Conservation (phyloP, 1,284 basidiomycete genomes). For the Heliocybe sulcata region DNA sequence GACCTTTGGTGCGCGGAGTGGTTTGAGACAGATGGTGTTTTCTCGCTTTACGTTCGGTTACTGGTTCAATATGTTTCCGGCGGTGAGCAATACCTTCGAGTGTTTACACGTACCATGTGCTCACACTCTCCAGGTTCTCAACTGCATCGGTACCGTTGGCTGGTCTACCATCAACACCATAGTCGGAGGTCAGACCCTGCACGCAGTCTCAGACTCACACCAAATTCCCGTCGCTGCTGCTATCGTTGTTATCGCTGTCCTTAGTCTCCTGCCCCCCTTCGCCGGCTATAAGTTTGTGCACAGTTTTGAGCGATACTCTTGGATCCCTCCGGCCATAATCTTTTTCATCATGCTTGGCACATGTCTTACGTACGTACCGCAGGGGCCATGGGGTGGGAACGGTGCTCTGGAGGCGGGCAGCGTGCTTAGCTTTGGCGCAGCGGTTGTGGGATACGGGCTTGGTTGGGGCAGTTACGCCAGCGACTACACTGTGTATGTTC, state of each 20-base stretch:
- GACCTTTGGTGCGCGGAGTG: slow-evolving; percentile 15
- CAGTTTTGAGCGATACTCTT: slow-evolving; percentile 51
- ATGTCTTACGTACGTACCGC: slow-evolving; percentile 38
- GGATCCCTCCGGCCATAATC: slow-evolving; percentile 60
- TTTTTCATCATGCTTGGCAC: slow-evolving; percentile 62
- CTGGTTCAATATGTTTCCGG: slow-evolving; percentile 5
- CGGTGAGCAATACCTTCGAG: neutral
- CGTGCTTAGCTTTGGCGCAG: slow-evolving; percentile 26
- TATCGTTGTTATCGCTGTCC: slow-evolving; percentile 70
- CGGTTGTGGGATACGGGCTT: slow-evolving; percentile 12
- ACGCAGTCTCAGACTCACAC: slow-evolving; percentile 46
- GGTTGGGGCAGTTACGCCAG: slow-evolving; percentile 8
- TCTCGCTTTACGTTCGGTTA: slow-evolving; percentile 50
- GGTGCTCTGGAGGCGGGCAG: slow-evolving; percentile 17
- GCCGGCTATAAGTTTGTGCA: slow-evolving; percentile 25
- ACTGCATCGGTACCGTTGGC: slow-evolving; percentile 57
- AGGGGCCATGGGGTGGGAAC: slow-evolving; percentile 18
- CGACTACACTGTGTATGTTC: slow-evolving; percentile 2
- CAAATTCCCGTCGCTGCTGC: slow-evolving; percentile 44
- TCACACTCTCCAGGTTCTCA: slow-evolving; percentile 30
- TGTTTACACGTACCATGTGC: neutral
- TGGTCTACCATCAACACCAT: slow-evolving; percentile 71
- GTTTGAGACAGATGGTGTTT: slow-evolving; percentile 41
- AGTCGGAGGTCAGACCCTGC: slow-evolving; percentile 67
- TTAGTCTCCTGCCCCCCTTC: slow-evolving; percentile 50